Conservation (phyloP, 148 eudicot species). For the Dysphania ambrosioides region DNA sequence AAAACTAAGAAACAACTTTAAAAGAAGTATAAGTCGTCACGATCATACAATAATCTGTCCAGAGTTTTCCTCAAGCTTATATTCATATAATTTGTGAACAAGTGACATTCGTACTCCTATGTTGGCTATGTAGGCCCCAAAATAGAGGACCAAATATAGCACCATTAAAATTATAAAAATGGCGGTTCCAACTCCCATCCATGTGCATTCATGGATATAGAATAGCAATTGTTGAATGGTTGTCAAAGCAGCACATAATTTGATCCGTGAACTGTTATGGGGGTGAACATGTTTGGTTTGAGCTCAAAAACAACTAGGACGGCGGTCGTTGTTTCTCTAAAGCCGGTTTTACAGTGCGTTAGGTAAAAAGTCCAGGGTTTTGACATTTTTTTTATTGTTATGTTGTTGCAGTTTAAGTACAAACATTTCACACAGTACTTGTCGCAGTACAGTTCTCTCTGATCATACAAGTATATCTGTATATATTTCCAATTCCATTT, state of each 20-base stretch:
- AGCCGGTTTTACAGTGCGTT: background rate
- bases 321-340: background rate
- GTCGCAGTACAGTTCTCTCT: background rate
- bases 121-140: background rate
- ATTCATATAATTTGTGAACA: too few species aligned
- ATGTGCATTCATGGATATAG: background rate
- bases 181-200: background rate
- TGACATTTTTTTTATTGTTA: background rate
- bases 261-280: background rate
- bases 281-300: slow-evolving; percentile 5
- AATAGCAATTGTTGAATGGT: background rate
- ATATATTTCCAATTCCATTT: background rate
- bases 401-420: background rate
- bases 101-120: too few species aligned
- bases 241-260: background rate
- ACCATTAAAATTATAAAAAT: background rate
- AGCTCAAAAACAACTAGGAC: background rate
- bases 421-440: background rate
- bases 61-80: too few species aligned
- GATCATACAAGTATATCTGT: background rate
- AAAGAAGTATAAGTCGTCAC: too few species aligned
- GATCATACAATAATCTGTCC: too few species aligned
- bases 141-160: background rate
- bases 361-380: slow-evolving; percentile 12
- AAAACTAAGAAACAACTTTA: too few species aligned